These are phyloP conservation scores for Hygrophoropsis aurantiaca DNA, from an alignment of 768 basidiomycete species.

Conservation along the genomic window DNA sequence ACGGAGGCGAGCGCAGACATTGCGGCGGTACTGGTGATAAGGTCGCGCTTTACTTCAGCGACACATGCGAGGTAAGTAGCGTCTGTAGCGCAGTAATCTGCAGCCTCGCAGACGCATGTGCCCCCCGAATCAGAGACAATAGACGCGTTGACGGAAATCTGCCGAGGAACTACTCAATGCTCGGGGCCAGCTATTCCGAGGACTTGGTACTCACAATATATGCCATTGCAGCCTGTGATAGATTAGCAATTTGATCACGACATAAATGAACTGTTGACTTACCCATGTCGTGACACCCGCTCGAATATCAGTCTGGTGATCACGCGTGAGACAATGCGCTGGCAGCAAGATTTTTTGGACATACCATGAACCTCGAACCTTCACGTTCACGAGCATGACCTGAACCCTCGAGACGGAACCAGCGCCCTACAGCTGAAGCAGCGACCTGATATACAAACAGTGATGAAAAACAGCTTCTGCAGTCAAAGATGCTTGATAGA, in stretches of 20 bases:
- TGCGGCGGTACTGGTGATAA: conserved; percentile 82
- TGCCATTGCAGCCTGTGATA: conserved; percentile 69
- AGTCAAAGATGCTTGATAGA: neutral
- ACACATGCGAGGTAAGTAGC: conserved; percentile 56
- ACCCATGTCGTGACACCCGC: conserved; percentile 85
- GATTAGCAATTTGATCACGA: conserved; percentile 9
- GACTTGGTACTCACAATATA: conserved; percentile 59
- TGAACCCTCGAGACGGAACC: conserved; percentile 74
- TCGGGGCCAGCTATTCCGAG: neutral
- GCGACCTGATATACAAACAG: conserved; percentile 36
- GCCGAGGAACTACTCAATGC: conserved; percentile 1
- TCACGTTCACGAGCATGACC: conserved; percentile 61
- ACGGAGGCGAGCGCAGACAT: conserved; percentile 72
- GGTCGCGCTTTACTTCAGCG: conserved; percentile 64
- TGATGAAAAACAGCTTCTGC: neutral
- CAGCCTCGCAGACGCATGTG: conserved; percentile 70
- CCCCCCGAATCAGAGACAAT: conserved; percentile 79
- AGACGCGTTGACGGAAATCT: conserved; percentile 86
- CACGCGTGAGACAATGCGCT: neutral
- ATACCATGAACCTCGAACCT: conserved; percentile 62
- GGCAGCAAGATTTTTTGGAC: conserved; percentile 6
- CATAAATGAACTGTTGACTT: conserved; percentile 20
- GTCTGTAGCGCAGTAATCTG: conserved; percentile 56
- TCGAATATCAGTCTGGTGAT: conserved; percentile 66
- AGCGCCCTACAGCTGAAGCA: conserved; percentile 49